A percentile compares a stretch with the other conserved stretches of the same genome.
Evolutionary conservation across 768 basidiomycete genomes (phyloP).

Genomic region (Termitomyces sp.): DNA sequence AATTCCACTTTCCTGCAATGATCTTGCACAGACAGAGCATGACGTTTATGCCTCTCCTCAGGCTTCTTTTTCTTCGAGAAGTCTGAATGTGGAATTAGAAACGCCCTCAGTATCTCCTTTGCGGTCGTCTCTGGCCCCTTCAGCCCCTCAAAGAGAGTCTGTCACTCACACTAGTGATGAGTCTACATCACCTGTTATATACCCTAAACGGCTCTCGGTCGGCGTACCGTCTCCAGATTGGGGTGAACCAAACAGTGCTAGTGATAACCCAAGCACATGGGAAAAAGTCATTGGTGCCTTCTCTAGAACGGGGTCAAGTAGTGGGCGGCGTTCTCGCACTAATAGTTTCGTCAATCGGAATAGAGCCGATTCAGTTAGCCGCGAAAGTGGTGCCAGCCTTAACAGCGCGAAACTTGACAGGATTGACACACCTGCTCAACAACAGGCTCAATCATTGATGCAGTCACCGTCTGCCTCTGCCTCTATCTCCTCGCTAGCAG

Average conservation of each 20-base stretch:
- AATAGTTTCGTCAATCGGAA: slow-evolving; percentile 69
- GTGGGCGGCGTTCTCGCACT: slow-evolving; percentile 71
- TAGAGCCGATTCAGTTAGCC: slow-evolving; percentile 66
- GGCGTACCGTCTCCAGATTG: slow-evolving; percentile 52
- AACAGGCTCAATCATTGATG: slow-evolving; percentile 41
- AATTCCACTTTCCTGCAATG: slow-evolving; percentile 43
- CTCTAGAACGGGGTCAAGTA: slow-evolving; percentile 55
- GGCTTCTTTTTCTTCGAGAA: slow-evolving; percentile 53
- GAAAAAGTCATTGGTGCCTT: slow-evolving; percentile 68
- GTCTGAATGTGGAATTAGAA: slow-evolving; percentile 59
- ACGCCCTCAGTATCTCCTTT: slow-evolving; percentile 44
- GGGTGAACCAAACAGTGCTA: slow-evolving; percentile 53
- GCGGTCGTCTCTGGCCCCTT: slow-evolving; percentile 42
- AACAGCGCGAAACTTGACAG: slow-evolving; percentile 58
- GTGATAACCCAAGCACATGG: slow-evolving; percentile 58
- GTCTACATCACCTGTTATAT: slow-evolving; percentile 47
- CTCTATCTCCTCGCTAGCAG: slow-evolving; percentile 59
- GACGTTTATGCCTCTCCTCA: slow-evolving; percentile 45
- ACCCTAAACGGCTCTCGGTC: slow-evolving; percentile 56
- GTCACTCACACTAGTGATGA: slow-evolving; percentile 36
- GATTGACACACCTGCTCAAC: slow-evolving; percentile 31
- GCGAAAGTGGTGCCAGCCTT: slow-evolving; percentile 72
- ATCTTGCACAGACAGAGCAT: slow-evolving; percentile 33
- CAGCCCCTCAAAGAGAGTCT: slow-evolving; percentile 36
- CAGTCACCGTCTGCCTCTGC: slow-evolving; percentile 64